Percentiles rank a stretch among this genome's conserved stretches.
phyloP scores from a whole-genome alignment of 352 stramenopile species.

The Globisporangium takayamanum region DNA sequence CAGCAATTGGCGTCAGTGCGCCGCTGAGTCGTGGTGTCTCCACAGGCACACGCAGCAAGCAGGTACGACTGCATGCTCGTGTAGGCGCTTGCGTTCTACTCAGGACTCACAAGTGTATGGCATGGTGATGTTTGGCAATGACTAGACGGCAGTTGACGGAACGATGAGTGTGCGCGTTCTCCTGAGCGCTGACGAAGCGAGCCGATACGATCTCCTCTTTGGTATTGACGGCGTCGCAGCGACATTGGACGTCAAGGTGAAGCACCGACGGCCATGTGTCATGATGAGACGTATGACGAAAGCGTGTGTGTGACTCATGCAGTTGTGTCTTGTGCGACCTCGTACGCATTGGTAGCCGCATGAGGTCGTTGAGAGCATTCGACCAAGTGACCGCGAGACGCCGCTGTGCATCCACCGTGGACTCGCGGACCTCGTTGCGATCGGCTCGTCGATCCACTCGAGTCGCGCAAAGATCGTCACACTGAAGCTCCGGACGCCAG shows the following conservation, averaged over 20 bases:
- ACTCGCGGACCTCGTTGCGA: conserved; percentile 44
- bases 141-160: conserved; percentile 6
- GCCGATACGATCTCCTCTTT: conserved; percentile 49
- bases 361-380: conserved; percentile 30
- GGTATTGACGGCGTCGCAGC: conserved; percentile 58
- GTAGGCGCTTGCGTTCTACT: background rate
- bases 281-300: background rate
- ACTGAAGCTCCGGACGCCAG: conserved; percentile 32
- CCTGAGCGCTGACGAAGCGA: conserved; percentile 54
- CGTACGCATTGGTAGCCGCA: conserved; percentile 23
- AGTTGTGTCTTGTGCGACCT: background rate
- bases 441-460: conserved; percentile 48
- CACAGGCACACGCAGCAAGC: conserved; percentile 1
- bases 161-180: conserved; percentile 40
- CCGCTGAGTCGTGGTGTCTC: conserved; percentile 1
- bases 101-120: background rate
- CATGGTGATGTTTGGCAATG: background rate
- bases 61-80: conserved; percentile 8
- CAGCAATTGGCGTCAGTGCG: conserved; percentile 13
- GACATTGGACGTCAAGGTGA: conserved; percentile 55
- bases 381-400: conserved; percentile 10
- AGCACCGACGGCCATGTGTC: too few relatives aligned
- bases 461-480: conserved; percentile 46
- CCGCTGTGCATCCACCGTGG: conserved; percentile 33
- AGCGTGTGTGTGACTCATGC: background rate